A percentile compares a stretch with the other conserved stretches of the same genome.
Evolutionary conservation across 106 monocot species (phyloP).

Genomic region (Acorus calamus): DNA sequence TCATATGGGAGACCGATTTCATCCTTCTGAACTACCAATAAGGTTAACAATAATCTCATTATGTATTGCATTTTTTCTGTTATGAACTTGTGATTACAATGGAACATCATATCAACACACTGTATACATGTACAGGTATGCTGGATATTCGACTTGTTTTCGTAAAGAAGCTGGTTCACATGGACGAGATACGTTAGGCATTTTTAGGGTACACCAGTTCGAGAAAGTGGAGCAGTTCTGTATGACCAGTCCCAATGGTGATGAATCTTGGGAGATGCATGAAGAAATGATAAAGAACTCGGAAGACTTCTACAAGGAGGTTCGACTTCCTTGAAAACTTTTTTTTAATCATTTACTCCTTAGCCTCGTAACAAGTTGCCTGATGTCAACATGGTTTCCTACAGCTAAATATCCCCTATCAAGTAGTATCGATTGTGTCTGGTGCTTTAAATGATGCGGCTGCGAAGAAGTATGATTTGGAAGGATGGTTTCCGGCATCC

Average conservation of each 20-base stretch:
- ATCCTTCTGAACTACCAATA: slow-evolving; percentile 63
- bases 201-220: slow-evolving; percentile 98
- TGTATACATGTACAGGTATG: slow-evolving; percentile 44
- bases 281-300: slow-evolving; percentile 97
- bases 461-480: slow-evolving; percentile 91
- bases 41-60: slow-evolving; percentile 23
- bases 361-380: background rate
- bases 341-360: background rate
- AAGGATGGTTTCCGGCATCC: slow-evolving; percentile 96
- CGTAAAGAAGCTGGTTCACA: slow-evolving; percentile 95
- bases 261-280: slow-evolving; percentile 92
- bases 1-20: slow-evolving; percentile 68
- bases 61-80: background rate
- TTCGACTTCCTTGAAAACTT: background rate
- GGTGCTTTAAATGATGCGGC: slow-evolving; percentile 99
- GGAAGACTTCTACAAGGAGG: slow-evolving; percentile 89
- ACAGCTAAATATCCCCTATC: slow-evolving; percentile 80
- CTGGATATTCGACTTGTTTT: slow-evolving; percentile 92
- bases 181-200: slow-evolving; percentile 88
- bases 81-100: background rate
- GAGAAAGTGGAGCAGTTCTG: slow-evolving; percentile 97
- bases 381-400: background rate
- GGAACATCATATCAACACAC: background rate
- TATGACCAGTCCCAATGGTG: slow-evolving; percentile 72
- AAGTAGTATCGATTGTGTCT: slow-evolving; percentile 83